A percentile compares a stretch with the other conserved stretches of the same genome.
phyloP scores from a whole-genome alignment of 345 rosid genomes.

The Ailanthus altissimus region DNA sequence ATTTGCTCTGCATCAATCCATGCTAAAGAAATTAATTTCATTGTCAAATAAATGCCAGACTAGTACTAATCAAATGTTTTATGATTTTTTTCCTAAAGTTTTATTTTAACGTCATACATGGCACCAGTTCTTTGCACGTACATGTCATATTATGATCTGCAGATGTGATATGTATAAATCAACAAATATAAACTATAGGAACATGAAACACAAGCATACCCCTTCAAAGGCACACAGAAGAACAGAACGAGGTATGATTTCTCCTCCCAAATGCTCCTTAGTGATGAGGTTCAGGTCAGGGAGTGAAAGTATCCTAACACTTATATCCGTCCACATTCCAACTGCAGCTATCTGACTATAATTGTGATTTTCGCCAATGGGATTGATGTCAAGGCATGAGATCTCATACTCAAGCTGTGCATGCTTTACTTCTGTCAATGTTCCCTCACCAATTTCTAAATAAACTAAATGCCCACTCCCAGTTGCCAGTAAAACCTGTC shows the following conservation, averaged over 20 bases:
- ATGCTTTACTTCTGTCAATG: slow-evolving; percentile 66
- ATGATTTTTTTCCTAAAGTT: not conserved
- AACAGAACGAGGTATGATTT: slow-evolving; percentile 93
- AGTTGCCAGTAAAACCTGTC: slow-evolving; percentile 90
- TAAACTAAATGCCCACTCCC: slow-evolving; percentile 95
- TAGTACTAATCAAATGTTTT: not conserved
- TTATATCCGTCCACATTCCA: slow-evolving; percentile 98
- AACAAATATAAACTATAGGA: not conserved
- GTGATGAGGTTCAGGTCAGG: slow-evolving; percentile 83
- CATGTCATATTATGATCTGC: not conserved
- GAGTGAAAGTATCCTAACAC: slow-evolving; percentile 77
- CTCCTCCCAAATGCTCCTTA: slow-evolving; percentile 88
- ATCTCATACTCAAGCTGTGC: slow-evolving; percentile 78
- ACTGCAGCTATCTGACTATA: slow-evolving; percentile 89
- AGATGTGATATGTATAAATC: not conserved
- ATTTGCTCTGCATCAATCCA: not conserved
- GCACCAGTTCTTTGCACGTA: not conserved
- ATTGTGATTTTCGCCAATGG: slow-evolving; percentile 73
- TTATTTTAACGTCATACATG: slow-evolving; percentile 1
- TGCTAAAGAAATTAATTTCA: not conserved
- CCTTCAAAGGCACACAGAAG: slow-evolving; percentile 93
- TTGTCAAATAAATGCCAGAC: not conserved
- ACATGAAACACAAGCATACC: slow-evolving; percentile 49
- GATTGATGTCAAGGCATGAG: slow-evolving; percentile 92
- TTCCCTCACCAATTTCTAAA: slow-evolving; percentile 86